Conservation (phyloP, 2,329 filamentous ascomycete species). For the Knoxdaviesia capensis region DNA sequence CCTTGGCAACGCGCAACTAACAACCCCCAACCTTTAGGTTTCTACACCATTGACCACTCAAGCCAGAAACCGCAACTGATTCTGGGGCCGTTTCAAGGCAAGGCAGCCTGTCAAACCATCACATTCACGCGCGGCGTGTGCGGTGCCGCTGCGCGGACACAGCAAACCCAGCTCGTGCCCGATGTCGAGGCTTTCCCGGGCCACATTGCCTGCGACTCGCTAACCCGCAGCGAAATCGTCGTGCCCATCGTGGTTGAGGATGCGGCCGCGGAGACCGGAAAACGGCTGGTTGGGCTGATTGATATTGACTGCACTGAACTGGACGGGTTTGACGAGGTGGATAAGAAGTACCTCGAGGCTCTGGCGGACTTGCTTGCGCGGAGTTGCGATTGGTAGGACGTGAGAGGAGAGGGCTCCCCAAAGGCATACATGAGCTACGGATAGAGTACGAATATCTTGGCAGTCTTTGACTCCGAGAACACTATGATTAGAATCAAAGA, state of each 20-base stretch:
- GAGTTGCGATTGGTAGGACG: slow-evolving; percentile 42
- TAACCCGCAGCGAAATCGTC: slow-evolving; percentile 61
- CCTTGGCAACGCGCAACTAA: background rate
- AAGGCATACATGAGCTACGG: no score
- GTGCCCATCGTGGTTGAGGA: slow-evolving; percentile 41
- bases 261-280: slow-evolving; percentile 10
- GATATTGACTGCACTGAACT: slow-evolving; percentile 56
- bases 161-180: slow-evolving; percentile 41
- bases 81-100: slow-evolving; percentile 63
- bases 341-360: slow-evolving; percentile 43
- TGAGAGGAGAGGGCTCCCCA: no score
- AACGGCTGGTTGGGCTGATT: slow-evolving; percentile 49
- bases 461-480: no score
- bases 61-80: slow-evolving; percentile 33
- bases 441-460: no score
- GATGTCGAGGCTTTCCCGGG: slow-evolving; percentile 60
- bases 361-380: slow-evolving; percentile 37
- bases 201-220: slow-evolving; percentile 65
- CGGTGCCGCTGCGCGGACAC: slow-evolving; percentile 42
- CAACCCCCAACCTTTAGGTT: slow-evolving; percentile 26
- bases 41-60: slow-evolving; percentile 45
- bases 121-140: slow-evolving; percentile 56
- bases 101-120: slow-evolving; percentile 64
- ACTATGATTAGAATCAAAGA: no score
- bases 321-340: slow-evolving; percentile 48